Base-by-base conservation (phyloP, 441 rosid species). In the Mallotus japonicus region DNA sequence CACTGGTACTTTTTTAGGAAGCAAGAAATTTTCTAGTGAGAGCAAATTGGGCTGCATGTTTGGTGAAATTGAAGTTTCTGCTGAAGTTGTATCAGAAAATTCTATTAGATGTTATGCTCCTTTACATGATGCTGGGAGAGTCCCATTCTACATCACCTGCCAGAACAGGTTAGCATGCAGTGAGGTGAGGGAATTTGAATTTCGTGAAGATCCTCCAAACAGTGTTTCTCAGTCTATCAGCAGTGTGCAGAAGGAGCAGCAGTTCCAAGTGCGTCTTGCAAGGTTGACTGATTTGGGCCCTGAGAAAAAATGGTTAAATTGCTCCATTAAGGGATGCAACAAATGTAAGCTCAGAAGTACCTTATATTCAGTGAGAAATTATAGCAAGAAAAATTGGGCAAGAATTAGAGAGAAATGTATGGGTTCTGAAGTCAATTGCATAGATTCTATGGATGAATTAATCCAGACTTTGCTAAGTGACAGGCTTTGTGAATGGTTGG, bases 101-200 rank as follows among this genome's bases (percentile, higher is more conserved):
- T 82, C 80, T 47, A 80, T 90, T 46, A 78, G 87, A 66, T 90
- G 95, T 81, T 80, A 79, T 59, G 85, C 86, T 59, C 95, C 95
- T 65, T 67, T 63, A 20, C 92, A 87, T 80, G 76, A 78, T 74
- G 67, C 86, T 19, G 92, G 91, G 58, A 73, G 79, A 67, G 89
- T 90, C 71, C 92, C 95, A 46, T 88, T 88, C 73, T 88, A 88
- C 69, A 40, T 90, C 75, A 90, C 92, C 57, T 83, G 92, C 78
- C 71, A 82, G 73, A 86, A 90, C 76, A 85, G 92, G 79, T 77
- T 86, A 67, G 91, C 95, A 4, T 90, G 95, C 76, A 90, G 92
- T 75, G 92, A 90, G 83, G 87, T 88, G 70, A 83, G 91, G 83
- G 92, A 87, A 76, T 90, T 90, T 79, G 90, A 85, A 78, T 90